Base-by-base conservation (phyloP, 2,329 filamentous ascomycete species). In the Huntiella omanensis region DNA sequence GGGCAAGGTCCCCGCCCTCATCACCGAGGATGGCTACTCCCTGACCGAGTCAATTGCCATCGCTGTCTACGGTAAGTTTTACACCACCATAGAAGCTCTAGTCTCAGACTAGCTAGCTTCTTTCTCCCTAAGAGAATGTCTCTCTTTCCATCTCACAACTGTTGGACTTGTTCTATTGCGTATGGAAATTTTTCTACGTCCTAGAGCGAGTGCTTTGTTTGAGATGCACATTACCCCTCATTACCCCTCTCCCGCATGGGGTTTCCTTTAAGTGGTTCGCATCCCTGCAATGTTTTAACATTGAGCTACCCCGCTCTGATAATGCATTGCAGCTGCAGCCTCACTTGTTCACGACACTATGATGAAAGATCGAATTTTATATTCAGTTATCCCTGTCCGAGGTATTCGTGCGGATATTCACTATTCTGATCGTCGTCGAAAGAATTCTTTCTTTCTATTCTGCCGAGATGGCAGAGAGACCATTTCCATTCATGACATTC, bases 11-110 rank as follows among this genome's bases (percentile, higher is more conserved):
- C 91, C 91, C 54, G 81, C 86, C 60, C 96, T 98, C 62, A 75
- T 88, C 59, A 87, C 87, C 62, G 72, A 79, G 60, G 91, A 98
- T 67, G 88, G 87, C 65, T 96, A 83, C 68, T 70, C 77, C 58
- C 77, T 98, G 57, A 80, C 75, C 53, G 91, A 98, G 79, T 73
- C 65, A 67, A 87, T 96, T 59, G 91, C 91, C 65, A 88, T 98
- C 60, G 84, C 86, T 62, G 83, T 98, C 71, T 98, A 96, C 74
- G 69, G 91, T 98, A 83, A 60, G 88, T 85, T 39, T 48, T 28
- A 47, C n/a, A 45, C 32, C 22, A 10, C 22, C 6, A 28, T 28
- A 12, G 17, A 19, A 16, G 39, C 17, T 13, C 11, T 46, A 44
- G 47, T 34, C n/a, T 16, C 10, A 12, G 34, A 43, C 42, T 40